Evolutionary conservation across 192 early-diverging fungal species (phyloP), one percentile per base, ranked within the genome.

Genomic region (Glomus cerebriforme): DNA sequence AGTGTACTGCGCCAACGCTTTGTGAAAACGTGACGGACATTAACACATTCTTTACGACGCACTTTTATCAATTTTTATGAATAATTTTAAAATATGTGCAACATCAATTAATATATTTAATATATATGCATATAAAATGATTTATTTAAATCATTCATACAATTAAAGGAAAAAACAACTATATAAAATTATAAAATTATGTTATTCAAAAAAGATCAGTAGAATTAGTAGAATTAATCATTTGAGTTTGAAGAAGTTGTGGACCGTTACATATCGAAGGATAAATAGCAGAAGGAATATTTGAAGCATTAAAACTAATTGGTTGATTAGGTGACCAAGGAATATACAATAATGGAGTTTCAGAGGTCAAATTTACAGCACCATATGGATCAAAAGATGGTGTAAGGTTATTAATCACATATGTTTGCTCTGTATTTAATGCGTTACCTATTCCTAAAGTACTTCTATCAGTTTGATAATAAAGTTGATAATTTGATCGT

Each of bases 321-420:
- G 62, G 10, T 27, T 24, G 62, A 64, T 31, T 64, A 31, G 62
- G 62, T 10, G 62, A 64, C 62, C 62, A 64, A 64, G n/a, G 62
- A 15, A 12, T 64, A 64, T 9, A 64, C 9, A 64, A 29, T 64
- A 64, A 27, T 31, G 62, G 62, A 29, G 62, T 64, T 15, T 10
- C 12, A 15, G 8, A 10, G 1, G 62, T 26, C 24, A 64, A 64
- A 15, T 64, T 27, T 15, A 64, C 27, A 26, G 62, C 7, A 7
- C 49, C 49, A 19, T 54, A 54, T 54, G 49, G 49, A 54, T 19
- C 49, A 54, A 54, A 54, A 54, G 49, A 54, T 54, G 49, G 49
- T 54, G 17, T 22, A 19, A 54, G 19, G 22, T 54, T 54, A 54
- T 54, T 17, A 17, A 7, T 22, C 6, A 54, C 4, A 22, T 54